Percentiles rank a stretch among this genome's conserved stretches.
phyloP scores from a whole-genome alignment of 345 rosid genomes.

The Melastoma malabathricum region DNA sequence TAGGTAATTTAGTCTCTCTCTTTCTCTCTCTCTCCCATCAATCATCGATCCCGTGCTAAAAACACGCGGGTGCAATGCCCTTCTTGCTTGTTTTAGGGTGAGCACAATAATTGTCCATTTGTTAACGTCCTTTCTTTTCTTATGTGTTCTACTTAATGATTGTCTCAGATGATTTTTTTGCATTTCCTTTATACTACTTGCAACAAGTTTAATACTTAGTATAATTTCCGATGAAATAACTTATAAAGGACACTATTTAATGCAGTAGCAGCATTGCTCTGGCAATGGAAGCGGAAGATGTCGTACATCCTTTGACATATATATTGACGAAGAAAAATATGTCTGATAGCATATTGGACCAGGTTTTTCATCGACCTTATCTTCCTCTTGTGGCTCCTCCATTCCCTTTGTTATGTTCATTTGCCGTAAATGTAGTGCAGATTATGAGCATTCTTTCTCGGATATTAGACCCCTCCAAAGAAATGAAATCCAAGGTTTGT shows the following conservation, averaged over 20 bases:
- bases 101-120: too few relatives aligned
- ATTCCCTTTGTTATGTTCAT: too few relatives aligned
- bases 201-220: too few relatives aligned
- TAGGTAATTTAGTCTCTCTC: conserved; percentile 30
- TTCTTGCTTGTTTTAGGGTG: not conserved
- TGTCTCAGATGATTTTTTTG: too few relatives aligned
- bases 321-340: conserved; percentile 35
- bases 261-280: conserved; percentile 52
- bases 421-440: conserved; percentile 21
- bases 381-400: conserved; percentile 2
- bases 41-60: not conserved
- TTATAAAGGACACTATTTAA: conserved; percentile 1
- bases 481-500: conserved; percentile 71
- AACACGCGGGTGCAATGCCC: not conserved
- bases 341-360: conserved; percentile 34
- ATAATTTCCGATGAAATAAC: too few relatives aligned
- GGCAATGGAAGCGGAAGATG: conserved; percentile 64
- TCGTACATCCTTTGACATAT: conserved; percentile 32
- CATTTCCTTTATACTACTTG: too few relatives aligned
- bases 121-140: too few relatives aligned
- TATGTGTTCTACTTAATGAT: too few relatives aligned
- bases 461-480: conserved; percentile 59
- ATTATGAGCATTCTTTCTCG: conserved; percentile 52
- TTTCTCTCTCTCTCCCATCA: conserved; percentile 1
- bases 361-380: conserved; percentile 25